These are phyloP conservation scores for Zoysia japonica DNA, from an alignment of 176 grass and related monocot genomes.

Conservation along the genomic window DNA sequence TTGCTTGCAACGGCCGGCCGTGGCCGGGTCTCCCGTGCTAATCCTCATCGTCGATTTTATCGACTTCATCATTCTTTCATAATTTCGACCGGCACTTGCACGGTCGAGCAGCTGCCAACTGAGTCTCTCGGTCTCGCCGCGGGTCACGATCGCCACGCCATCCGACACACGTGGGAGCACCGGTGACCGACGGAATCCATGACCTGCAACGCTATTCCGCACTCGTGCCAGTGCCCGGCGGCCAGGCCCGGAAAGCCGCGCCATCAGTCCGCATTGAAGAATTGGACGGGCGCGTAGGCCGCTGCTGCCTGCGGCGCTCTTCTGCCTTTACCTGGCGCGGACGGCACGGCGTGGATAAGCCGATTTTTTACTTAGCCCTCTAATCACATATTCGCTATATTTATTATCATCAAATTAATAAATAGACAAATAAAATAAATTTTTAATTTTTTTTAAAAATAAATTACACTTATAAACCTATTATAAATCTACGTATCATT, in stretches of 20 bases:
- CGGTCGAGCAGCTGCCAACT: no score
- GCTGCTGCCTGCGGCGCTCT: neutral
- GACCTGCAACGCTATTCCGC: no score
- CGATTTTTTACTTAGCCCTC: neutral
- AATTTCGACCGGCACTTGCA: no score
- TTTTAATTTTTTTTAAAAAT: no score
- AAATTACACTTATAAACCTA: no score
- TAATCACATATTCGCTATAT: no score
- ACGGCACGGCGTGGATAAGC: conserved; percentile 1
- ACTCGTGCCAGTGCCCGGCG: neutral
- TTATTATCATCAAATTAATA: no score
- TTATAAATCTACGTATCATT: no score
- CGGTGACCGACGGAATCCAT: no score
- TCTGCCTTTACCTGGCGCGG: conserved; percentile 2
- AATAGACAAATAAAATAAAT: no score
- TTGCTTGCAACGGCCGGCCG: neutral
- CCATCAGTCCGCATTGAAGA: neutral
- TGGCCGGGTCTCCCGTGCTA: neutral
- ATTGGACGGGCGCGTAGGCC: neutral
- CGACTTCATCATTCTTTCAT: neutral
- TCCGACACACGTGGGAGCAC: neutral
- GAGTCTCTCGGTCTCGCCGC: no score
- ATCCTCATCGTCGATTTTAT: neutral
- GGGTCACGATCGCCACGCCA: neutral
- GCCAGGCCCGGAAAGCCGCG: neutral